Percentiles rank a stretch among this genome's conserved stretches.
phyloP scores from a whole-genome alignment of 169 alveolate species.

The Cryptosporidium sp. region DNA sequence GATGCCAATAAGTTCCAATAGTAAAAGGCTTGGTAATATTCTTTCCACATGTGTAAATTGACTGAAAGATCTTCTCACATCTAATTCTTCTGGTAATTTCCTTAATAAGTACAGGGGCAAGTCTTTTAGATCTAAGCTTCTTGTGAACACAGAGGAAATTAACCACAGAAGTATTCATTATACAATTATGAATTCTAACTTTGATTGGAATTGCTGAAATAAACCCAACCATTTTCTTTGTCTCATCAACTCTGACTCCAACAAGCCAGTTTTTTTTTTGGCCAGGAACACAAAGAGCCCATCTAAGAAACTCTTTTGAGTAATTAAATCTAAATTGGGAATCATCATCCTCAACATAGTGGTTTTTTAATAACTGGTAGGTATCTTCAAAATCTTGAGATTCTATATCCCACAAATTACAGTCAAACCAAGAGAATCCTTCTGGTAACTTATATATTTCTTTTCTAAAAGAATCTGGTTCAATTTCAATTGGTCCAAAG shows the following conservation, averaged over 20 bases:
- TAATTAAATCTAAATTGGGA: conserved; percentile 96
- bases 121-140: conserved; percentile 94
- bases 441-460: conserved; percentile 90
- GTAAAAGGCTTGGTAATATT: conserved; percentile 95
- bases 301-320: conserved; percentile 92
- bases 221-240: conserved; percentile 91
- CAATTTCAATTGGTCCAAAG: conserved; percentile 66
- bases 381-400: conserved; percentile 81
- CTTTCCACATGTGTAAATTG: conserved; percentile 96
- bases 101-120: conserved; percentile 91
- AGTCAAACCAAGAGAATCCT: conserved; percentile 93
- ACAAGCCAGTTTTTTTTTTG: conserved; percentile 91
- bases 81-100: conserved; percentile 98
- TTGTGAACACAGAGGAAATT: conserved; percentile 98
- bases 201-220: conserved; percentile 95
- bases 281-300: conserved; percentile 96
- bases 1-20: conserved; percentile 88
- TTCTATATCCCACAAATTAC: conserved; percentile 87
- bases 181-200: conserved; percentile 83
- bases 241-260: conserved; percentile 90
- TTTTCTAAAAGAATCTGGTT: conserved; percentile 81
- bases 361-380: conserved; percentile 89
- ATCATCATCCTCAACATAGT: conserved; percentile 98
- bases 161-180: conserved; percentile 92
- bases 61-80: conserved; percentile 94